Percentiles rank a stretch among this genome's conserved stretches.
Conservation (phyloP, 2,329 filamentous ascomycete genomes). For the Fusarium musae region DNA sequence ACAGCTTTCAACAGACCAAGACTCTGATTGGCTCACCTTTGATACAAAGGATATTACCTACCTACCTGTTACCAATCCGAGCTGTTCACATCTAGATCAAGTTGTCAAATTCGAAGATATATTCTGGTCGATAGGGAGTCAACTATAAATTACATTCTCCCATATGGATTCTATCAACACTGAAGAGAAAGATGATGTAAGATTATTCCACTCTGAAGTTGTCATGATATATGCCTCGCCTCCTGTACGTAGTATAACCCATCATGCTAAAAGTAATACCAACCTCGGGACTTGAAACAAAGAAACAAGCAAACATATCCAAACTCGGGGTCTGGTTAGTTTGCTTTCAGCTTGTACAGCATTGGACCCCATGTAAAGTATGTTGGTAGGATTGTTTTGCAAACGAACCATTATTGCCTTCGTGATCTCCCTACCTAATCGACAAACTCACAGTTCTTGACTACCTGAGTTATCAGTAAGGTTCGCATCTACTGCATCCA, state of each 20-base stretch:
- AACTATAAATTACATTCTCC: background rate
- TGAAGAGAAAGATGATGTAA: background rate
- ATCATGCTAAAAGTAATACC: background rate
- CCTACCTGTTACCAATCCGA: background rate
- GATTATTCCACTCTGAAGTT: background rate
- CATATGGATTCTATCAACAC: background rate
- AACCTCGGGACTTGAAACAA: background rate
- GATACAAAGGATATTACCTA: background rate
- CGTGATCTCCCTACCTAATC: background rate
- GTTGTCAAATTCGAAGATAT: no score
- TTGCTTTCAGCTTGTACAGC: background rate
- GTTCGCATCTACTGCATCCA: conserved; percentile 5
- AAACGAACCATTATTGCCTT: background rate
- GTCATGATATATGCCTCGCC: background rate
- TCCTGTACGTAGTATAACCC: no score
- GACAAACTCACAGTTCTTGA: background rate
- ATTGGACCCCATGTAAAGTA: background rate
- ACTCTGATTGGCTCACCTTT: conserved; percentile 35
- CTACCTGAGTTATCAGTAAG: background rate
- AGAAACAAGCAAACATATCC: background rate
- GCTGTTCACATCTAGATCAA: background rate
- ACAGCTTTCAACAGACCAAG: conserved; percentile 35
- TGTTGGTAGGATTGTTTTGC: no score
- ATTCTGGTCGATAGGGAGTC: no score
- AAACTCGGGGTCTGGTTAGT: background rate